A percentile compares a stretch with the other conserved stretches of the same genome.
Conservation (phyloP, 495 filamentous ascomycete species). For the Aspergillus ellipticus region DNA sequence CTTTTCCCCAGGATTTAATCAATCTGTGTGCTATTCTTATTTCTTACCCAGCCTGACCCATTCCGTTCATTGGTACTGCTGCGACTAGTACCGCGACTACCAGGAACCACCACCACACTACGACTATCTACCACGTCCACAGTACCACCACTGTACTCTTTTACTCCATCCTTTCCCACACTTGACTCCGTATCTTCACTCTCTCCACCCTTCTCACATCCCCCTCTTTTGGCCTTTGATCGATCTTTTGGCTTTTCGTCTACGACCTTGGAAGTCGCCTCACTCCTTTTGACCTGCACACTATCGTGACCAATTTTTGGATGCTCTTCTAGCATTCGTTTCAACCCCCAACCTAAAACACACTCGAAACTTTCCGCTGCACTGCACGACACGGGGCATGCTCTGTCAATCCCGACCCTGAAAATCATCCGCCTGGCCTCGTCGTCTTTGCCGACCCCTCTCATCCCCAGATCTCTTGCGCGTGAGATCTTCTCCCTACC, state of each 20-base stretch:
- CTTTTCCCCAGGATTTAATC: conserved; percentile 3
- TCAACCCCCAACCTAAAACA: conserved; percentile 4
- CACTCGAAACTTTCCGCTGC: conserved; percentile 1
- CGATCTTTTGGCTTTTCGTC: neutral
- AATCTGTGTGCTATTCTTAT: neutral
- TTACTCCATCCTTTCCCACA: neutral
- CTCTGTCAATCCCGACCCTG: neutral
- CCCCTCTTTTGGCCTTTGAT: conserved; percentile 2
- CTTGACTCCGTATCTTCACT: conserved; percentile 3
- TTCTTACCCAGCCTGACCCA: conserved; percentile 1
- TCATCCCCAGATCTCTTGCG: neutral
- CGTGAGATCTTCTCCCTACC: conserved; percentile 8
- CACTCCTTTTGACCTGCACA: neutral
- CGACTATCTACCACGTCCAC: neutral
- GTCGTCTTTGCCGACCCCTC: neutral
- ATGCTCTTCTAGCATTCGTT: neutral
- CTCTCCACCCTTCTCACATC: neutral
- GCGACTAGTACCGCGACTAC: neutral
- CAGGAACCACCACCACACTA: neutral
- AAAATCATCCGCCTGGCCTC: neutral
- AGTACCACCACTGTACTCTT: neutral
- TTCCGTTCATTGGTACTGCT: neutral
- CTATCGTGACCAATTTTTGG: neutral
- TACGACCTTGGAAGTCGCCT: neutral
- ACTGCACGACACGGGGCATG: conserved; percentile 1